Base-by-base conservation (phyloP, 345 rosid species). In the Syzygium aromaticum region DNA sequence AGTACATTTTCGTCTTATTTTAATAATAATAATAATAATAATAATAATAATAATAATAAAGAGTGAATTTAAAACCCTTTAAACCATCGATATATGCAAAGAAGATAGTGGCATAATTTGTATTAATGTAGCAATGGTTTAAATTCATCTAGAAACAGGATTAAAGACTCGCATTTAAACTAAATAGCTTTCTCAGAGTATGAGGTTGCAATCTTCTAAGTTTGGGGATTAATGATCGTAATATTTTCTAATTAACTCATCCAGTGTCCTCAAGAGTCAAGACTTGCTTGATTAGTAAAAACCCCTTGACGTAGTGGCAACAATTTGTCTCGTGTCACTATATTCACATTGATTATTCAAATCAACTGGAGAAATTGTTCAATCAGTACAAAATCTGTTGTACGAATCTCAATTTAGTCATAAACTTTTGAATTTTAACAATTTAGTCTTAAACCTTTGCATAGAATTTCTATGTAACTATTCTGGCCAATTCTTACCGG, bases 401-500 rank as follows among this genome's bases (percentile, higher is more conserved):
- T 30, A 30, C 1, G 0, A 0, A 38, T 3, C 3, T 0, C 0
- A 16, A 3, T 64, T 30, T 30, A 38, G 9, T 64, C 2, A 7
- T 16, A 16, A 30, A 64, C 0, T 64, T 16, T 30, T 30, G 5
- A 16, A 64, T 30, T 30, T 16, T 3, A 6, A 64, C 0, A 0
- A 63, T 28, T 0, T 15, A 30, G 3, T 64, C 5, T 64, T 30
- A 64, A 64, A 64, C 0, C 19, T 64, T 8, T 64, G 23, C 1
- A 0, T 0, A 0, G 0, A 19, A 16, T 7, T 30, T 17, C 16
- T 30, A 28, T 64, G 11, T 64, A 64, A 5, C 5, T 1, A 0
- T 64, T 30, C 9, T 0, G 1, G 1, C 0, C 0, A 1, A 30
- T 30, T 30, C 30, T 15, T 0, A 0, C 0, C 2, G 0, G 0